Percentiles rank a stretch among this genome's conserved stretches.
Evolutionary conservation across 805 yeast genomes (phyloP).

Genomic region (Ogataea minuta): DNA sequence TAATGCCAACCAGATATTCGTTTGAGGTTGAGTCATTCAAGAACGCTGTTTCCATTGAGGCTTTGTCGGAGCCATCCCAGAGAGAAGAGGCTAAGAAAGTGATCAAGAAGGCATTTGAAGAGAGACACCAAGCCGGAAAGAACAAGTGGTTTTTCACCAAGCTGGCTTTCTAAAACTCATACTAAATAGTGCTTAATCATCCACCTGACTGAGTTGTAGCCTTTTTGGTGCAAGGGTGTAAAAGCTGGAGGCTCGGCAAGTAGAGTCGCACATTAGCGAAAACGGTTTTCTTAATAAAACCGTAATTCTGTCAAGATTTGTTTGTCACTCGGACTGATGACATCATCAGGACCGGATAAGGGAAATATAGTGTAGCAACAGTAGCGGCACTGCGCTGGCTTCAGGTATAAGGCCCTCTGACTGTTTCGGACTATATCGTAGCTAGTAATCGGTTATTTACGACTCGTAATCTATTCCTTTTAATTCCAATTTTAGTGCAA

Average conservation of each 20-base stretch:
- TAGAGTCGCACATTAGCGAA: neutral
- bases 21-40: conserved; percentile 96
- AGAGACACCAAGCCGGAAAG: conserved; percentile 99
- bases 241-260: too few relatives aligned
- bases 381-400: too few relatives aligned
- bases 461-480: neutral
- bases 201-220: conserved; percentile 6
- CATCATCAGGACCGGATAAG: too few relatives aligned
- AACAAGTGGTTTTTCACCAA: conserved; percentile 99
- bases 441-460: too few relatives aligned
- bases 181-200: conserved; percentile 16
- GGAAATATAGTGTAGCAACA: too few relatives aligned
- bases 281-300: neutral
- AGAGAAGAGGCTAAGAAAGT: conserved; percentile 98
- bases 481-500: conserved; percentile 4
- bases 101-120: conserved; percentile 98
- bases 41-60: conserved; percentile 85
- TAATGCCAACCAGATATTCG: conserved; percentile 99
- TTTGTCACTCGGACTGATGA: too few relatives aligned
- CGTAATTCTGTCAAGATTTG: conserved; percentile 6
- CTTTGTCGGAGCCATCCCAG: conserved; percentile 96
- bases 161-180: conserved; percentile 38
- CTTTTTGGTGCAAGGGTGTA: conserved; percentile 8
- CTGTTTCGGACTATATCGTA: too few relatives aligned
- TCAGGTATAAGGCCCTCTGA: too few relatives aligned